phyloP scores from a whole-genome alignment of 371 early-diverging fungal genomes.

The Mycotypha africana region DNA sequence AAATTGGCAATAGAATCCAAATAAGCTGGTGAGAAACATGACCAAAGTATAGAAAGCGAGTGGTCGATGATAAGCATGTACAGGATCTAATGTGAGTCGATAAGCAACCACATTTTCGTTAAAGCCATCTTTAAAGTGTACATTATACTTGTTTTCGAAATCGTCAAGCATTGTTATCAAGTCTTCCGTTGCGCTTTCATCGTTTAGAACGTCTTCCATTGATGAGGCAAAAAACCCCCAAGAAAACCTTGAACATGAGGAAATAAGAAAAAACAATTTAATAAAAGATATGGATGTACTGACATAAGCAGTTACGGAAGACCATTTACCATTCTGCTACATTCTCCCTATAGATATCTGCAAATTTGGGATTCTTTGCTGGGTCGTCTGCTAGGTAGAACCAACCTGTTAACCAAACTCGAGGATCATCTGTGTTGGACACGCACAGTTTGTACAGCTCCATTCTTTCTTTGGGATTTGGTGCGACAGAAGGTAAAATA shows the following conservation, averaged over 20 bases:
- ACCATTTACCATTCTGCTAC: conserved; percentile 46
- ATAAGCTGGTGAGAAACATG: conserved; percentile 13
- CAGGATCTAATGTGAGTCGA: conserved; percentile 58
- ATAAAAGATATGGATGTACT: neutral
- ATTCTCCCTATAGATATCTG: conserved; percentile 44
- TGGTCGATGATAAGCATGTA: conserved; percentile 65
- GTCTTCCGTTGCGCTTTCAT: conserved; percentile 26
- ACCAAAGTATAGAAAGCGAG: conserved; percentile 51
- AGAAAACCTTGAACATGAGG: conserved; percentile 31
- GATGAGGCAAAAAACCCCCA: conserved; percentile 50
- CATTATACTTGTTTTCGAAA: conserved; percentile 34
- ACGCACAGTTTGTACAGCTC: conserved; percentile 39
- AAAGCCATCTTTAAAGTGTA: conserved; percentile 47
- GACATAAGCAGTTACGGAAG: too few relatives aligned
- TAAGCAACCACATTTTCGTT: conserved; percentile 52
- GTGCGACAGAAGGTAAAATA: conserved; percentile 19
- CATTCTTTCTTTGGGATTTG: conserved; percentile 30
- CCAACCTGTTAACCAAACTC: conserved; percentile 48
- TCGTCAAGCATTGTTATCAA: conserved; percentile 40
- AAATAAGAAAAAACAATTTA: neutral
- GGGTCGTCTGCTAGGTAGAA: conserved; percentile 30
- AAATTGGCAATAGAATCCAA: conserved; percentile 14
- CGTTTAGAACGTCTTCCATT: conserved; percentile 36
- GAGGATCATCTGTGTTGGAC: conserved; percentile 36
- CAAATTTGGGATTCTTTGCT: conserved; percentile 25